Percentiles rank a stretch among this genome's conserved stretches.
phyloP scores from a whole-genome alignment of 192 early-diverging fungal genomes.

The Gonapodya prolifera region DNA sequence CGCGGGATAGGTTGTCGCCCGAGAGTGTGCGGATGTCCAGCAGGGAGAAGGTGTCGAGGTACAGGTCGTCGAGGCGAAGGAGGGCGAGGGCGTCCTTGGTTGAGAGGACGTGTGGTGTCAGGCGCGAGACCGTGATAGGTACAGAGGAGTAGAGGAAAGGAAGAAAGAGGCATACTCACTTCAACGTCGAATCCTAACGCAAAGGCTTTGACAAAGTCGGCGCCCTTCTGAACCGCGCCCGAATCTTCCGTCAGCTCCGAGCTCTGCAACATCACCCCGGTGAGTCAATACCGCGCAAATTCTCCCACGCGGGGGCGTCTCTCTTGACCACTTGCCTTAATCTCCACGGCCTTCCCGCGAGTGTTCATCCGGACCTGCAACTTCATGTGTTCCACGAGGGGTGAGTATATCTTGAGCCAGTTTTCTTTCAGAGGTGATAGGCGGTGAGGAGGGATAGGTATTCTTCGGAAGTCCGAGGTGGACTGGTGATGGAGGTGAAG shows the following conservation, averaged over 20 bases:
- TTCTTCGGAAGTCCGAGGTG: constrained; percentile 40
- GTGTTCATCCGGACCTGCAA: constrained; percentile 94
- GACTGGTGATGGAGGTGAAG: neutral
- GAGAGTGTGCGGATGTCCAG: constrained; percentile 93
- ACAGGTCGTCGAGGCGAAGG: constrained; percentile 91
- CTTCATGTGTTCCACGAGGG: constrained; percentile 89
- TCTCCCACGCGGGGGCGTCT: neutral
- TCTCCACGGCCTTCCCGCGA: constrained; percentile 76
- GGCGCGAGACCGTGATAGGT: neutral
- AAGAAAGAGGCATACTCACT: constrained; percentile 9
- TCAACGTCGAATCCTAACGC: constrained; percentile 83
- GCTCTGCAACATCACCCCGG: no score
- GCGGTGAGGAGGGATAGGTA: constrained; percentile 90
- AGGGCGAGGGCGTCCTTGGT: constrained; percentile 90
- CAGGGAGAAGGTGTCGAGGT: constrained; percentile 91
- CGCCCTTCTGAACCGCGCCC: constrained; percentile 88
- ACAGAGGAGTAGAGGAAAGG: neutral
- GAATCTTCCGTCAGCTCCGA: constrained; percentile 74
- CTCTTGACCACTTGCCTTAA: constrained; percentile 36
- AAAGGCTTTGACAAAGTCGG: constrained; percentile 92
- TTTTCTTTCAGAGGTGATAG: constrained; percentile 79
- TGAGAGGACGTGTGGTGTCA: no score
- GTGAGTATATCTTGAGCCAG: constrained; percentile 95
- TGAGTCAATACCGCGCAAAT: neutral
- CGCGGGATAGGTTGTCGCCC: constrained; percentile 91